Evolutionary conservation across 805 yeast species (phyloP).

Genomic region (Wickerhamiella parazyma): DNA sequence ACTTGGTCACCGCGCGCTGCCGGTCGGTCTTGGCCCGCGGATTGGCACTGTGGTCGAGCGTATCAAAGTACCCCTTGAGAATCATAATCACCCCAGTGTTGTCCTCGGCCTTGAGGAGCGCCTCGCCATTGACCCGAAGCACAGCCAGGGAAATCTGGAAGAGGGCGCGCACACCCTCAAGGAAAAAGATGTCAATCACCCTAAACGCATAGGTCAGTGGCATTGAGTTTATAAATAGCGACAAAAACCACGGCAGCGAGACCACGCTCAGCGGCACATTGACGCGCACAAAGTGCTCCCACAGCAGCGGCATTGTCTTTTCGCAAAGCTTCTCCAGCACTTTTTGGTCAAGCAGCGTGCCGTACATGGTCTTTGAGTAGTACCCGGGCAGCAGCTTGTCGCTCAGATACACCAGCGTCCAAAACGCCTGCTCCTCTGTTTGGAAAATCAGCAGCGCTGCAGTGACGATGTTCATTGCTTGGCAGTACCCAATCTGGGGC

Average conservation of each 20-base stretch:
- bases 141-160: slow-evolving; percentile 91
- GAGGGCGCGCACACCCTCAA: slow-evolving; percentile 76
- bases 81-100: slow-evolving; percentile 86
- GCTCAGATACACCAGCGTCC: slow-evolving; percentile 74
- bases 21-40: slow-evolving; percentile 55
- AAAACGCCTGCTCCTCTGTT: slow-evolving; percentile 95
- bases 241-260: slow-evolving; percentile 91
- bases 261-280: slow-evolving; percentile 91
- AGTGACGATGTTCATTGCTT: slow-evolving; percentile 83
- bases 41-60: slow-evolving; percentile 66
- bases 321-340: slow-evolving; percentile 86
- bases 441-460: slow-evolving; percentile 43
- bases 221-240: slow-evolving; percentile 82
- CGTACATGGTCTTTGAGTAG: slow-evolving; percentile 94
- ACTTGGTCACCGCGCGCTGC: slow-evolving; percentile 57
- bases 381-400: slow-evolving; percentile 87
- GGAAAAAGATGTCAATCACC: slow-evolving; percentile 76
- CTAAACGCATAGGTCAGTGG: slow-evolving; percentile 88
- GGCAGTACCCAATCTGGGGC: slow-evolving; percentile 96
- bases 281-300: slow-evolving; percentile 62
- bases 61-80: slow-evolving; percentile 65
- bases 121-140: slow-evolving; percentile 78
- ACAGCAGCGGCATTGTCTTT: slow-evolving; percentile 75
- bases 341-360: slow-evolving; percentile 83
- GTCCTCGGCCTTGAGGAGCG: slow-evolving; percentile 62